A percentile compares a stretch with the other conserved stretches of the same genome.
Evolutionary conservation across 345 rosid species (phyloP).

Genomic region (Syzygium grande): DNA sequence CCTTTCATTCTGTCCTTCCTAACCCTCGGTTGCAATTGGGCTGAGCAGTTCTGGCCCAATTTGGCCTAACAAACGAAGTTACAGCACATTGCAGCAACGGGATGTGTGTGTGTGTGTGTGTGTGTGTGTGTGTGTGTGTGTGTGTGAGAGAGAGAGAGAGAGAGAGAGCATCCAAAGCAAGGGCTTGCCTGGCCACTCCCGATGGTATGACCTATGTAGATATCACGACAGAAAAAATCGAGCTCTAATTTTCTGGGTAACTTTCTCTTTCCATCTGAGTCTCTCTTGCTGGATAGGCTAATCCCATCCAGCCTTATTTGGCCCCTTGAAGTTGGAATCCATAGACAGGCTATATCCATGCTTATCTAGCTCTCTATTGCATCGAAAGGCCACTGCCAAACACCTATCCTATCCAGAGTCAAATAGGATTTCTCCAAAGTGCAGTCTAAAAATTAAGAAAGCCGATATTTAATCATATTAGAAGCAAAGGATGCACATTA

Average conservation of each 20-base stretch:
- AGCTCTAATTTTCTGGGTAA: neutral
- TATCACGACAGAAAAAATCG: neutral
- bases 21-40: neutral
- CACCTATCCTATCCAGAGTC: neutral
- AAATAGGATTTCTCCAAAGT: neutral
- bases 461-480: neutral
- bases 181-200: neutral
- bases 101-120: neutral
- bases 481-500: neutral
- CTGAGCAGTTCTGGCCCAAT: neutral
- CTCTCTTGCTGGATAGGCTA: neutral
- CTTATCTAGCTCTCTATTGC: neutral
- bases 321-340: neutral
- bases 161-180: neutral
- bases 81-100: neutral
- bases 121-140: too few species aligned
- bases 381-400: neutral
- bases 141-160: neutral
- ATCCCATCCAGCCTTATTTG: neutral
- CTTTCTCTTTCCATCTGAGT: neutral
- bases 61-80: neutral
- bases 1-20: neutral
- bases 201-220: neutral
- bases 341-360: neutral
- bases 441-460: neutral